phyloP scores from a whole-genome alignment of 257 asterid species.

The Ophiorrhiza pumila region DNA sequence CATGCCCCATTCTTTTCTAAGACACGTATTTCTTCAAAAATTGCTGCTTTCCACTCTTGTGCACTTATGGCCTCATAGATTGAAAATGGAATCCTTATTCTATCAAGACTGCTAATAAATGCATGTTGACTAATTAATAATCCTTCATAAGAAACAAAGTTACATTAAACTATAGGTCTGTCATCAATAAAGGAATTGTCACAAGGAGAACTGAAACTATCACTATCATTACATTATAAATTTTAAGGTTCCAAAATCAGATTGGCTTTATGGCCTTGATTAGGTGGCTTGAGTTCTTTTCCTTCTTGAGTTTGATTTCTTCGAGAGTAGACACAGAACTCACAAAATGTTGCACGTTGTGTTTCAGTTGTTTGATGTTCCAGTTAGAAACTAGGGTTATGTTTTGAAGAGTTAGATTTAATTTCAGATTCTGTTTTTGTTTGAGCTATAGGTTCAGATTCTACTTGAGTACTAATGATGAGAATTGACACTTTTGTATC shows the following conservation, averaged over 20 bases:
- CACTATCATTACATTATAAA: neutral
- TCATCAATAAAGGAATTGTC: neutral
- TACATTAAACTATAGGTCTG: neutral
- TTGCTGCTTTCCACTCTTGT: neutral
- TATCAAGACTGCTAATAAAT: neutral
- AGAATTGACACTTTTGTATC: too few species aligned
- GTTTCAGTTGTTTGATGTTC: neutral
- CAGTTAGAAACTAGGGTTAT: too few species aligned
- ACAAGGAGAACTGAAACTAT: too few species aligned
- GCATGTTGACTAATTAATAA: neutral
- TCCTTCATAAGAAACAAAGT: neutral
- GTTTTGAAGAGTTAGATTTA: too few species aligned
- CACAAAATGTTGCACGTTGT: neutral
- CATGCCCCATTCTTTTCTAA: neutral
- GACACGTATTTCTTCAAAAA: neutral
- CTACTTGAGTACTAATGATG: too few species aligned
- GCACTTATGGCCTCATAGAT: conserved; percentile 7
- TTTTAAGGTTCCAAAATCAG: neutral
- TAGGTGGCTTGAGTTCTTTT: neutral
- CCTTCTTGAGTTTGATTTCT: neutral
- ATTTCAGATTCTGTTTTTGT: too few species aligned
- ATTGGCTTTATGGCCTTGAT: neutral
- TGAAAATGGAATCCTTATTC: neutral
- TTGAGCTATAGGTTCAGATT: too few species aligned
- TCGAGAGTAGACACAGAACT: neutral